A percentile compares a stretch with the other conserved stretches of the same genome.
These are phyloP conservation scores for Colletotrichum caudatum DNA, from an alignment of 2,329 filamentous ascomycete species.

Conservation along the genomic window DNA sequence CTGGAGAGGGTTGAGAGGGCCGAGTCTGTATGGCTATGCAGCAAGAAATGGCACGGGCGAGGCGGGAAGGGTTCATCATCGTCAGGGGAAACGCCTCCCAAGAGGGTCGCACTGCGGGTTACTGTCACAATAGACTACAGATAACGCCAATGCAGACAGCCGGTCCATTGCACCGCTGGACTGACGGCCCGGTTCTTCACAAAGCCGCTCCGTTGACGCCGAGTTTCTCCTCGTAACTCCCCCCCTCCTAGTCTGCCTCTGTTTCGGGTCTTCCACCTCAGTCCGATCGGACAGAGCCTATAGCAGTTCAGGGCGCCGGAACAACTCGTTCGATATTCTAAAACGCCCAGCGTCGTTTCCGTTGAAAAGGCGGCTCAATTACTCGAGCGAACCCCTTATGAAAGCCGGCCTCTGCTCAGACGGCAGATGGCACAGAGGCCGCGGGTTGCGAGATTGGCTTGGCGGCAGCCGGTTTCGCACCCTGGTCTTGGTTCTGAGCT, in stretches of 20 bases:
- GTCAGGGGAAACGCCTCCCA: not conserved
- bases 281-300: conserved; percentile 37
- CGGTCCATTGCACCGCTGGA: conserved; percentile 13
- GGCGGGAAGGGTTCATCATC: not conserved
- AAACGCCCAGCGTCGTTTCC: not conserved
- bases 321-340: conserved; percentile 12
- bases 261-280: conserved; percentile 29
- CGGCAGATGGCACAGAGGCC: conserved; percentile 19
- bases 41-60: not conserved
- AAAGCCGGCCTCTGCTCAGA: conserved; percentile 28
- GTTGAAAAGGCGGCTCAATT: not conserved
- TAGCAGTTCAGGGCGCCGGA: not conserved
- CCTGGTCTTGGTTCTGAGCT: conserved; percentile 15
- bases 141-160: conserved; percentile 14
- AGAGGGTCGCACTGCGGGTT: conserved; percentile 16
- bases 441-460: conserved; percentile 15
- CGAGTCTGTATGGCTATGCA: not conserved
- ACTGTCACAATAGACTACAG: conserved; percentile 28
- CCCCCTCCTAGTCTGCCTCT: conserved; percentile 15
- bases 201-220: not conserved
- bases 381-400: conserved; percentile 14
- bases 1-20: not conserved
- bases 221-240: not conserved
- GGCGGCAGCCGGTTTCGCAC: conserved; percentile 24
- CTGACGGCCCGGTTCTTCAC: not conserved